phyloP scores from a whole-genome alignment of 306 rosid genomes.

The Castanea mollissima region DNA sequence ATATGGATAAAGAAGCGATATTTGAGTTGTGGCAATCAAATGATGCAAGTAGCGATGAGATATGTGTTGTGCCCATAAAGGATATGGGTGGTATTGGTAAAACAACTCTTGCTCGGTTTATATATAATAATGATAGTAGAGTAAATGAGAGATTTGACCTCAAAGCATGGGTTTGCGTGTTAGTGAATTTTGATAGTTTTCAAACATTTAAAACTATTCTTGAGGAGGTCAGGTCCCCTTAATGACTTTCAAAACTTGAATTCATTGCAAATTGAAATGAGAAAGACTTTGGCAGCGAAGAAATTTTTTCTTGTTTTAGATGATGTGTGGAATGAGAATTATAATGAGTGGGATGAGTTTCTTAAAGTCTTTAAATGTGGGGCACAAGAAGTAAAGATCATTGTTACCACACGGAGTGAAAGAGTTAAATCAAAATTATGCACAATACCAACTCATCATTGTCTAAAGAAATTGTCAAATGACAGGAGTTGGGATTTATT shows the following conservation, averaged over 20 bases:
- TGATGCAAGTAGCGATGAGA: background rate
- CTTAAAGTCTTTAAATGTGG: conserved; percentile 1
- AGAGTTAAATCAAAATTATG: conserved; percentile 6
- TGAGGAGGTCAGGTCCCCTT: background rate
- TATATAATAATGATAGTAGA: conserved; percentile 9
- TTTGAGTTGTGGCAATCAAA: background rate
- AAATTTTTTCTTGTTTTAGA: conserved; percentile 29
- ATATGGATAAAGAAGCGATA: background rate
- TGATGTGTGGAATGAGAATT: conserved; percentile 27
- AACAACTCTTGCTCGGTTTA: conserved; percentile 12
- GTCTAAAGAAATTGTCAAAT: conserved; percentile 5
- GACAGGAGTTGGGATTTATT: conserved; percentile 30
- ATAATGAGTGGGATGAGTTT: conserved; percentile 12
- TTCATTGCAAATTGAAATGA: background rate
- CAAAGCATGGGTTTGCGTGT: conserved; percentile 19
- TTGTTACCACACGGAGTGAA: conserved; percentile 22
- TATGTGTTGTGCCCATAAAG: conserved; percentile 1
- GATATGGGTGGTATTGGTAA: conserved; percentile 23
- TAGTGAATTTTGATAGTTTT: conserved; percentile 6
- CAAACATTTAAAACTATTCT: background rate
- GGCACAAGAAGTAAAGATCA: background rate
- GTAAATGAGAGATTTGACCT: background rate
- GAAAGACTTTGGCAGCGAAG: background rate
- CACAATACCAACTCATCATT: background rate
- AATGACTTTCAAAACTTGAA: background rate